A percentile compares a stretch with the other conserved stretches of the same genome.
These are phyloP conservation scores for Quercus mongolica DNA, from an alignment of 306 rosid species.

Conservation along the genomic window DNA sequence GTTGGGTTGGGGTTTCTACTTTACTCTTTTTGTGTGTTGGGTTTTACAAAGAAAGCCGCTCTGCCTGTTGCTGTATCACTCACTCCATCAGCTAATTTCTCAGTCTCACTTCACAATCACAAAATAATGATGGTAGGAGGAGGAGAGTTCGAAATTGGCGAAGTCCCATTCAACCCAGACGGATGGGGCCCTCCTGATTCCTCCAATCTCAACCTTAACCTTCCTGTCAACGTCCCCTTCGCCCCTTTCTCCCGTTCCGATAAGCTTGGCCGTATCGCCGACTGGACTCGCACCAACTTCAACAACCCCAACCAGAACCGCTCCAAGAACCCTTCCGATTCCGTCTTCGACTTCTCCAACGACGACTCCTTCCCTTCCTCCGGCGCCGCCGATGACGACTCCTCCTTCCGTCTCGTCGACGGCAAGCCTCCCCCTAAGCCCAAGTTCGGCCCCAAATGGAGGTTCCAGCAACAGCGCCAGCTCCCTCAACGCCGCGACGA, in stretches of 20 bases:
- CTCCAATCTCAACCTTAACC: conserved; percentile 22
- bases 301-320: conserved; percentile 71
- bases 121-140: too few species aligned
- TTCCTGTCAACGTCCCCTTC: conserved; percentile 75
- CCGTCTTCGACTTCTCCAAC: conserved; percentile 80
- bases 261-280: conserved; percentile 85
- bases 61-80: too few species aligned
- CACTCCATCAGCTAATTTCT: too few species aligned
- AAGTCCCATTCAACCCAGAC: conserved; percentile 73
- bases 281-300: conserved; percentile 70
- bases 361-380: conserved; percentile 78
- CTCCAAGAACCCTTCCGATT: conserved; percentile 61
- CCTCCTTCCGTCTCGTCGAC: conserved; percentile 76
- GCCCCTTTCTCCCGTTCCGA: conserved; percentile 94
- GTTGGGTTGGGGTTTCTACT: too few species aligned
- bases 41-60: too few species aligned
- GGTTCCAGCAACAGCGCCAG: conserved; percentile 74
- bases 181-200: conserved; percentile 94
- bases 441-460: conserved; percentile 80
- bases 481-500: conserved; percentile 95
- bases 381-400: conserved; percentile 51
- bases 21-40: too few species aligned
- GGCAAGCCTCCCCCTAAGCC: conserved; percentile 91
- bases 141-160: conserved; percentile 54
- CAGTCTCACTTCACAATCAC: too few species aligned